These are phyloP conservation scores for Yarrowia bubula DNA, from an alignment of 805 yeast species.

Conservation along the genomic window DNA sequence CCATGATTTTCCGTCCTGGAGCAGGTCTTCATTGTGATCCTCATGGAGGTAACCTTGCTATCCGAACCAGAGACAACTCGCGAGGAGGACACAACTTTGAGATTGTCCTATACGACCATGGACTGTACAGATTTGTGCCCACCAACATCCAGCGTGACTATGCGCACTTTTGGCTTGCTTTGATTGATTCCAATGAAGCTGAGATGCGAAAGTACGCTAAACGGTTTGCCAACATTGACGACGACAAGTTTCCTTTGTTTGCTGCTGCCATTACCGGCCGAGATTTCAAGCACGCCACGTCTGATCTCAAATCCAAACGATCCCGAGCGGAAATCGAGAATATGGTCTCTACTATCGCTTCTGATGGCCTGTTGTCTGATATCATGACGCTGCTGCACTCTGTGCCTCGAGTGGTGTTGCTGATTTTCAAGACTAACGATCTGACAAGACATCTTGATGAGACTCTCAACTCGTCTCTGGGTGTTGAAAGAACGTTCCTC, in stretches of 20 bases:
- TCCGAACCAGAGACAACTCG: slow-evolving; percentile 45
- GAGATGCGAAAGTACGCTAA: slow-evolving; percentile 73
- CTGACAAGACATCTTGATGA: slow-evolving; percentile 88
- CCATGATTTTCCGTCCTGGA: slow-evolving; percentile 91
- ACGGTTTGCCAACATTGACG: slow-evolving; percentile 72
- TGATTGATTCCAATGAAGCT: slow-evolving; percentile 65
- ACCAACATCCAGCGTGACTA: slow-evolving; percentile 73
- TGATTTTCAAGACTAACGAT: slow-evolving; percentile 91
- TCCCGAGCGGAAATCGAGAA: slow-evolving; percentile 59
- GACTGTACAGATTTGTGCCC: slow-evolving; percentile 83
- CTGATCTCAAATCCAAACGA: slow-evolving; percentile 52
- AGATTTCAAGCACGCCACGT: slow-evolving; percentile 70
- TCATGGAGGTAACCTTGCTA: slow-evolving; percentile 94
- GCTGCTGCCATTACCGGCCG: slow-evolving; percentile 96
- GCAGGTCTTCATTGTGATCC: slow-evolving; percentile 97
- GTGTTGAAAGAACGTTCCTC: slow-evolving; percentile 81
- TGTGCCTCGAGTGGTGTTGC: slow-evolving; percentile 80
- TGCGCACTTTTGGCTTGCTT: slow-evolving; percentile 88
- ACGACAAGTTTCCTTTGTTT: slow-evolving; percentile 76
- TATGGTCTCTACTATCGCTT: slow-evolving; percentile 63
- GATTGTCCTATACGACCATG: slow-evolving; percentile 90
- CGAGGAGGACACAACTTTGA: slow-evolving; percentile 72
- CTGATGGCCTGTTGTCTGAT: slow-evolving; percentile 59
- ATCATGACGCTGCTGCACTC: slow-evolving; percentile 74
- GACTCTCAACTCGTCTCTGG: slow-evolving; percentile 72